A percentile compares a stretch with the other conserved stretches of the same genome.
Conservation (phyloP, 192 early-diverging fungal genomes). For the Pilobolus umbonatus region DNA sequence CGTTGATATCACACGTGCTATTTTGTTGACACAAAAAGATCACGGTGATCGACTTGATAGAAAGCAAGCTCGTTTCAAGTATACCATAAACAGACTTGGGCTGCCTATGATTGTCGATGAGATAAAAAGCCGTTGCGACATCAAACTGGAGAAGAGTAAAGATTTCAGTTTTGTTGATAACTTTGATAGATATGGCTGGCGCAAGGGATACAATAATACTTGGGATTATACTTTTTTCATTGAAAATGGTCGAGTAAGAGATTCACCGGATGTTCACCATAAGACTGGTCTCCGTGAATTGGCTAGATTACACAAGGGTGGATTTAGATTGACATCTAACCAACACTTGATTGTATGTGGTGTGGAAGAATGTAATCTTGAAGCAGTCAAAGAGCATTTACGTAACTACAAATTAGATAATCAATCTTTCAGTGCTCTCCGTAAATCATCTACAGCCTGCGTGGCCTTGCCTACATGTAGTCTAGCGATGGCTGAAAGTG, state of each 20-base stretch:
- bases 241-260: slow-evolving; percentile 86
- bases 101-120: slow-evolving; percentile 85
- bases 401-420: slow-evolving; percentile 77
- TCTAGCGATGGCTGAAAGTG: slow-evolving; percentile 93
- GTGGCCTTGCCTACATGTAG: slow-evolving; percentile 89
- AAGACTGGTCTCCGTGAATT: slow-evolving; percentile 75
- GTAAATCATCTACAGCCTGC: slow-evolving; percentile 87
- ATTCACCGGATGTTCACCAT: slow-evolving; percentile 61
- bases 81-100: slow-evolving; percentile 93
- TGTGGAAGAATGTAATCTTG: slow-evolving; percentile 64
- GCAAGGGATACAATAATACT: slow-evolving; percentile 49
- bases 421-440: slow-evolving; percentile 67
- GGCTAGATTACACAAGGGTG: slow-evolving; percentile 65
- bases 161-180: slow-evolving; percentile 80
- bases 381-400: slow-evolving; percentile 60
- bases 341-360: slow-evolving; percentile 81
- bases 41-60: slow-evolving; percentile 93
- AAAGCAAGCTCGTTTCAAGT: slow-evolving; percentile 96
- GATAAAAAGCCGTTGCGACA: slow-evolving; percentile 76
- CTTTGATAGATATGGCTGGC: slow-evolving; percentile 93
- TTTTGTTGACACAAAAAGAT: slow-evolving; percentile 87
- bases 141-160: slow-evolving; percentile 59
- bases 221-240: slow-evolving; percentile 84
- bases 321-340: slow-evolving; percentile 86
- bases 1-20: slow-evolving; percentile 78